These are phyloP conservation scores for Hypomyces rosellus DNA, from an alignment of 2,329 filamentous ascomycete species.

Conservation along the genomic window DNA sequence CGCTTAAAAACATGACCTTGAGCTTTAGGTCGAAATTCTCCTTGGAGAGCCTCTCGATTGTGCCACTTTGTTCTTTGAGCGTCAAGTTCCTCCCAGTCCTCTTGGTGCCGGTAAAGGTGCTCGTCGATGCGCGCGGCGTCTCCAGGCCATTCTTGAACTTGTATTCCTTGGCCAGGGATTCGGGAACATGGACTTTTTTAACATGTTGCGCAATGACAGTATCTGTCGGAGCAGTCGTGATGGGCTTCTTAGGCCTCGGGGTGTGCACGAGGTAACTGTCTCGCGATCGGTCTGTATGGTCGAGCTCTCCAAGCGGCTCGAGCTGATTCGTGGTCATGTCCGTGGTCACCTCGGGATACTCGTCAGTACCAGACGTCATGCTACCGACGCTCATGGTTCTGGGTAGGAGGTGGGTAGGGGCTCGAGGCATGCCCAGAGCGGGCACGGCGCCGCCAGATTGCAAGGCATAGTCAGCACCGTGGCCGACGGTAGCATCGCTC, in stretches of 20 bases:
- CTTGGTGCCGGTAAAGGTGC: conserved; percentile 38
- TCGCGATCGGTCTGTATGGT: conserved; percentile 33
- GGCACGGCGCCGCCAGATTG: conserved; percentile 74
- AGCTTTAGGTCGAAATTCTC: conserved; percentile 98
- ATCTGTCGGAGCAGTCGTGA: conserved; percentile 65
- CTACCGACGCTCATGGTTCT: conserved; percentile 83
- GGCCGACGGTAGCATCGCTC: conserved; percentile 66
- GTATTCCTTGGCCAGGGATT: conserved; percentile 81
- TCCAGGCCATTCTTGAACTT: conserved; percentile 63
- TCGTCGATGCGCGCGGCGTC: conserved; percentile 51
- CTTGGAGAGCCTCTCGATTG: conserved; percentile 91
- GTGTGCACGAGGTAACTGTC: conserved; percentile 55
- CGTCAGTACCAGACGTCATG: conserved; percentile 68
- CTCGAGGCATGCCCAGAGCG: conserved; percentile 42
- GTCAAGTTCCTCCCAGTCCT: conserved; percentile 68
- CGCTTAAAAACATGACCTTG: conserved; percentile 94
- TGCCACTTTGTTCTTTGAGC: conserved; percentile 94
- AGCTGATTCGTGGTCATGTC: conserved; percentile 36
- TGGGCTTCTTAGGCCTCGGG: conserved; percentile 54
- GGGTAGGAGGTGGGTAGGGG: conserved; percentile 52
- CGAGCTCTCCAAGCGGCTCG: conserved; percentile 44
- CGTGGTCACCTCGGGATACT: conserved; percentile 34
- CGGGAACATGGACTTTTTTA: conserved; percentile 83
- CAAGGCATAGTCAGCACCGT: conserved; percentile 69
- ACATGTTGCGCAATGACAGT: conserved; percentile 85